Conservation (phyloP, 2,329 filamentous ascomycete genomes). For the Venturia effusa region DNA sequence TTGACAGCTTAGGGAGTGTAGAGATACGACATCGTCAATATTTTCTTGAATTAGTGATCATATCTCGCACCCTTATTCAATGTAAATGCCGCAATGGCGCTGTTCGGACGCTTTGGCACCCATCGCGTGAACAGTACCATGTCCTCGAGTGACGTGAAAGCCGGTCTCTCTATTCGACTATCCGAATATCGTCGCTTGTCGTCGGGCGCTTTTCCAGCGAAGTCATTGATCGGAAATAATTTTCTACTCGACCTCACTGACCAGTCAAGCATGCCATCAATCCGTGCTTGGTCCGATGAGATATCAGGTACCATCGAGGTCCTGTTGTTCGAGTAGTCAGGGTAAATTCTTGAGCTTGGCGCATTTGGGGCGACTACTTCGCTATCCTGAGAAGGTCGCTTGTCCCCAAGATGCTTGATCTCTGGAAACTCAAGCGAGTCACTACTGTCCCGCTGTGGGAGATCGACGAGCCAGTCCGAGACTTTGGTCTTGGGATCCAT, state of each 20-base stretch:
- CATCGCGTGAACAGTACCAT: background rate
- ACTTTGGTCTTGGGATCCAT: background rate
- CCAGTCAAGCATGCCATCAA: background rate
- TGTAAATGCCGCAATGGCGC: background rate
- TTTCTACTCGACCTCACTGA: background rate
- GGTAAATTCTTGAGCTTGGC: background rate
- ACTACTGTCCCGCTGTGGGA: background rate
- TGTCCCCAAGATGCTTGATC: background rate
- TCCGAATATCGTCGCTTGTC: background rate
- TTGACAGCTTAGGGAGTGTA: background rate
- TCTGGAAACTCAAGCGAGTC: background rate
- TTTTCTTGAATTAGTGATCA: background rate
- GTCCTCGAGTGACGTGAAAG: background rate
- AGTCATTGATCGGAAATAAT: background rate
- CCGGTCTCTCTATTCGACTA: background rate
- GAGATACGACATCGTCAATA: background rate
- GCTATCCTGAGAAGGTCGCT: background rate
- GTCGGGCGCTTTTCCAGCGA: background rate
- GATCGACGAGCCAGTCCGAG: background rate
- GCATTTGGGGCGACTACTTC: background rate
- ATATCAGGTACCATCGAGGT: background rate
- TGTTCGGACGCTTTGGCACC: background rate
- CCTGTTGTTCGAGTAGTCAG: background rate
- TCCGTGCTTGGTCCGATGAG: background rate
- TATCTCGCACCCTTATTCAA: background rate